Base-by-base conservation (phyloP, 768 basidiomycete genomes). In the Mycena galericulata region DNA sequence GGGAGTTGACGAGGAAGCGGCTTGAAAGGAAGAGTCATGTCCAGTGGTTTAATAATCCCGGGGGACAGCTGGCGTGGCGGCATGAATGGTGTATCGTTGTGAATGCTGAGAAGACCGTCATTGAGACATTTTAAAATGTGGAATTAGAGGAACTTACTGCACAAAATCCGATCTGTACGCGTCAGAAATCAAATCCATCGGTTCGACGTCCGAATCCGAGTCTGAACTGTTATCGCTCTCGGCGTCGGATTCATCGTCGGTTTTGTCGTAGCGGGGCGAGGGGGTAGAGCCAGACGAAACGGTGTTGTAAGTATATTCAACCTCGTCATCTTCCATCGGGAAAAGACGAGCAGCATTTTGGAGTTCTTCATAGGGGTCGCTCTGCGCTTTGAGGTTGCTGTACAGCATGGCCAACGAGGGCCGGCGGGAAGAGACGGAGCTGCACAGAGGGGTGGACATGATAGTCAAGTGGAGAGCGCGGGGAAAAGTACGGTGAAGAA, bases 131-230 rank as follows among this genome's bases (percentile, higher is more conserved):
- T 18, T 5, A 36, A 36, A 65, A 14, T 38, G 8, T 56, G 10
- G 30, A 3, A 3, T n/a, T 14, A 50, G 30, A 30, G 18, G 53
- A 18, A 30, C 65, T 43, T n/a, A 72, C 70, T 51, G 14, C 26
- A 65, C 67, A 47, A 45, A 50, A 58, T 68, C 51, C 9, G 53
- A 32, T 18, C 26, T 34, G 29, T 46, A 43, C 43, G 50, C 50
- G 50, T 59, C 51, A 9, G 30, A 24, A 41, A 47, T 41, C 29
- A 71, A 30, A 36, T 69, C 53, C 66, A 70, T 67, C 15, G 67
- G 71, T 30, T 74, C 72, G 59, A 68, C 54, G 46, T 74, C 75
- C 26, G 73, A 74, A 64, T 77, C 76, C 36, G 71, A 73, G 40
- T 74, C 73, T 26, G 72, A 68, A 29, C 59, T 59, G 51, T 71